phyloP scores from a whole-genome alignment of 169 alveolate species.

The Cryptosporidium baileyi region DNA sequence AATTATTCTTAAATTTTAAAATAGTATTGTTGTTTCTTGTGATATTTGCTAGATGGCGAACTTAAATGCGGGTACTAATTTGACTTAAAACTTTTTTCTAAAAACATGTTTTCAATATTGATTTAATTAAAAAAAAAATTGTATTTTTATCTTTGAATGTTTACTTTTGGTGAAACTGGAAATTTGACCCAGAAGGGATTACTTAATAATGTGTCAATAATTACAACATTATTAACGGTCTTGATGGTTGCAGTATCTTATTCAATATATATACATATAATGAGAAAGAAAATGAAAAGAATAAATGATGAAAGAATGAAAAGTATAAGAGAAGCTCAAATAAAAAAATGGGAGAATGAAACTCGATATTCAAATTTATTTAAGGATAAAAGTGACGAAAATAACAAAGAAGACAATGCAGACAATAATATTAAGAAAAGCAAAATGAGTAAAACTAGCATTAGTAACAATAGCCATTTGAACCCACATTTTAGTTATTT shows the following conservation, averaged over 20 bases:
- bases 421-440: background rate
- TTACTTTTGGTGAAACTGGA: background rate
- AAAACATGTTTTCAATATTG: too few relatives aligned
- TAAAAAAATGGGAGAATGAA: slow-evolving; percentile 50
- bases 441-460: background rate
- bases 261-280: background rate
- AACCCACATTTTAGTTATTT: slow-evolving; percentile 62
- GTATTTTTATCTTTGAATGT: too few relatives aligned
- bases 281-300: background rate
- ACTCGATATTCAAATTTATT: background rate
- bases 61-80: too few relatives aligned
- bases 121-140: too few relatives aligned
- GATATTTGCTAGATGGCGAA: too few relatives aligned
- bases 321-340: slow-evolving; percentile 38
- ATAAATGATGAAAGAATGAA: slow-evolving; percentile 35
- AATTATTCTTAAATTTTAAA: too few relatives aligned
- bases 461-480: slow-evolving; percentile 6
- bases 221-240: background rate
- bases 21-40: too few relatives aligned
- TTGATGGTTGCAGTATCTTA: background rate
- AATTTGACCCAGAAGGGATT: background rate
- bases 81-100: too few relatives aligned
- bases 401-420: background rate
- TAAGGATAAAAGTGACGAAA: background rate
- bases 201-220: background rate